A percentile compares a stretch with the other conserved stretches of the same genome.
These are phyloP conservation scores for Maudiozyma saulgeensis DNA, from an alignment of 805 yeast genomes.

Conservation along the genomic window DNA sequence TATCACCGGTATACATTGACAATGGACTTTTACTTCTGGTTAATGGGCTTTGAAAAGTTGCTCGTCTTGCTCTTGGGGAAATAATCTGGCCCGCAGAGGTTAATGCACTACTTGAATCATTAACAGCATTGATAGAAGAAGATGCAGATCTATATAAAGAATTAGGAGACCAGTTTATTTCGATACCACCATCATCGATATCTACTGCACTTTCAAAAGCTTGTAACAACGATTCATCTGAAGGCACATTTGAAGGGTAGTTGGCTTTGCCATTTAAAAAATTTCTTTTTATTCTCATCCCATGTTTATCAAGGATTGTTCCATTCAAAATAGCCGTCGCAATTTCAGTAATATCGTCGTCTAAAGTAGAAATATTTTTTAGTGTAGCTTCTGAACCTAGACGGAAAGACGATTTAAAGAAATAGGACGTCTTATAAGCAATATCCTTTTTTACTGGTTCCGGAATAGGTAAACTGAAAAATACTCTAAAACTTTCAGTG, in stretches of 20 bases:
- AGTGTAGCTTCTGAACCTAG: conserved; percentile 22
- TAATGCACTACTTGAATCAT: not conserved
- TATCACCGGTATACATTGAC: not conserved
- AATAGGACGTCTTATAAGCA: conserved; percentile 22
- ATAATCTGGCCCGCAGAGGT: not conserved
- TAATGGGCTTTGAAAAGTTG: conserved; percentile 1
- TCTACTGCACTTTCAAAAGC: not conserved
- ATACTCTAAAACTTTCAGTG: conserved; percentile 31
- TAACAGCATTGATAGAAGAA: not conserved
- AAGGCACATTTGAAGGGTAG: conserved; percentile 8
- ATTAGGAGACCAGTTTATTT: conserved; percentile 3
- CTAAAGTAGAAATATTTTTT: conserved; percentile 16
- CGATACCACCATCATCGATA: not conserved
- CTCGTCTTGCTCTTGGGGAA: conserved; percentile 8
- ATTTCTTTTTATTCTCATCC: conserved; percentile 8
- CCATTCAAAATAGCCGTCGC: conserved; percentile 22
- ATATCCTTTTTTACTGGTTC: conserved; percentile 17
- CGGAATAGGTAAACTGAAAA: conserved; percentile 25
- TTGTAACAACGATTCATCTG: conserved; percentile 2
- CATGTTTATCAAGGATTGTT: conserved; percentile 14
- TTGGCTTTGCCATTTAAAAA: conserved; percentile 2
- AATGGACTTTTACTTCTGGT: conserved; percentile 1
- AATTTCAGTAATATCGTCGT: conserved; percentile 18
- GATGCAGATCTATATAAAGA: conserved; percentile 9
- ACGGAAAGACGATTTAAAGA: conserved; percentile 25